A percentile compares a stretch with the other conserved stretches of the same genome.
phyloP scores from a whole-genome alignment of 2,329 filamentous ascomycete genomes.

The Venturiaceae sp. region DNA sequence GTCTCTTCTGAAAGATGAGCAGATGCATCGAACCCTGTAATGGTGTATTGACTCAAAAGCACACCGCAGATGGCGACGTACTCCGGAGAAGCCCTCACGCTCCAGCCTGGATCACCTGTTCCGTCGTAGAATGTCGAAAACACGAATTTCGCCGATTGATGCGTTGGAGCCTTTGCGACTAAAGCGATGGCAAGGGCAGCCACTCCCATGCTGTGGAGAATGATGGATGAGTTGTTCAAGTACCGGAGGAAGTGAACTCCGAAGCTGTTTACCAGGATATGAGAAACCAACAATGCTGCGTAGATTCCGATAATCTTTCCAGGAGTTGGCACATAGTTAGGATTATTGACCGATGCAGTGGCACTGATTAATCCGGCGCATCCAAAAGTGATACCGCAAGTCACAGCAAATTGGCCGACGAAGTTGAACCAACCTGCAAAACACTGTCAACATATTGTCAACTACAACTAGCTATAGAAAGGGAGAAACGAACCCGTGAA shows the following conservation, averaged over 20 bases:
- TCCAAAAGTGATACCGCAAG: slow-evolving; percentile 38
- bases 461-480: too few relatives aligned
- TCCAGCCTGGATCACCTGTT: slow-evolving; percentile 43
- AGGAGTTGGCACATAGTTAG: slow-evolving; percentile 31
- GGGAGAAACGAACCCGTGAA: too few relatives aligned
- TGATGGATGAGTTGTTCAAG: slow-evolving; percentile 47
- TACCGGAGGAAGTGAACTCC: slow-evolving; percentile 46
- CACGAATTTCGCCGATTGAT: slow-evolving; percentile 46
- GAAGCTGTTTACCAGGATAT: slow-evolving; percentile 48
- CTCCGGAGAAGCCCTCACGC: slow-evolving; percentile 39
- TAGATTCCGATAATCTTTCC: slow-evolving; percentile 48
- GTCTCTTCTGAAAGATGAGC: slow-evolving; percentile 52
- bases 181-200: slow-evolving; percentile 45
- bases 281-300: slow-evolving; percentile 44
- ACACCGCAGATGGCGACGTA: slow-evolving; percentile 47
- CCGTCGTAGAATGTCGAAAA: slow-evolving; percentile 45
- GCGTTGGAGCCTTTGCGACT: slow-evolving; percentile 46
- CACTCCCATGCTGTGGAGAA: slow-evolving; percentile 45
- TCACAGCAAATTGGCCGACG: slow-evolving; percentile 39
- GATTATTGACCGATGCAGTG: slow-evolving; percentile 33
- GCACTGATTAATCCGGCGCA: slow-evolving; percentile 36
- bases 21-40: slow-evolving; percentile 45
- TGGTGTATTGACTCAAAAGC: slow-evolving; percentile 45
- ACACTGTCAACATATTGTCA: too few relatives aligned
- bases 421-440: slow-evolving; percentile 42